Evolutionary conservation across 1,284 basidiomycete species (phyloP).

Genomic region (Cryptococcus depauperatus): DNA sequence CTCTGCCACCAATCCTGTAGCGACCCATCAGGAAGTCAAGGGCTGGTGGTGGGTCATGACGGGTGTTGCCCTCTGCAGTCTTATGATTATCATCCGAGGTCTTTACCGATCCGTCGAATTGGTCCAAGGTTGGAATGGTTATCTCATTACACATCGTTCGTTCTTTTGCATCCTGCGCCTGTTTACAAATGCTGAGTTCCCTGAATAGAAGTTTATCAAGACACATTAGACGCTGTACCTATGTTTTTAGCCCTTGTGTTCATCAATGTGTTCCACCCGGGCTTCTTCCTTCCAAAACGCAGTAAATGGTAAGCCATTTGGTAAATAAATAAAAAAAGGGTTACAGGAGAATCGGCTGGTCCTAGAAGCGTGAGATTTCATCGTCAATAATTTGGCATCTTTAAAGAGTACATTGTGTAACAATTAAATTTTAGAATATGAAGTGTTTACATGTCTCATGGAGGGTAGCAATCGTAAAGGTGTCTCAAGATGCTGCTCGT

Average conservation of each 20-base stretch:
- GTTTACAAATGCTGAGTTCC: neutral
- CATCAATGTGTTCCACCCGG: conserved; percentile 54
- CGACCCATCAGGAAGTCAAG: neutral
- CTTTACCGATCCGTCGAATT: conserved; percentile 11
- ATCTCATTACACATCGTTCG: conserved; percentile 4
- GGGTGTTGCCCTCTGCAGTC: conserved; percentile 2
- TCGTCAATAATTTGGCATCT: too few relatives aligned
- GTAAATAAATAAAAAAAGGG: too few relatives aligned
- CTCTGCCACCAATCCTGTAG: neutral
- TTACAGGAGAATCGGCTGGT: too few relatives aligned
- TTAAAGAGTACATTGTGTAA: too few relatives aligned
- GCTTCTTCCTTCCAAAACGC: conserved; percentile 42
- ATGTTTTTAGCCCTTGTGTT: conserved; percentile 52
- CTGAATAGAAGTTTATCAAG: conserved; percentile 11
- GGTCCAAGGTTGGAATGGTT: conserved; percentile 10
- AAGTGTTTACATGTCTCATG: too few relatives aligned
- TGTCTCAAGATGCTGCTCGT: too few relatives aligned
- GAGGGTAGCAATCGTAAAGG: too few relatives aligned
- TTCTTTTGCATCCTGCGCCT: too few relatives aligned
- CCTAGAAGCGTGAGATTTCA: too few relatives aligned
- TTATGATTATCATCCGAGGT: conserved; percentile 11
- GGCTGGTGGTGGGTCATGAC: conserved; percentile 11
- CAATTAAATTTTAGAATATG: too few relatives aligned
- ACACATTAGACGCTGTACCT: conserved; percentile 56
- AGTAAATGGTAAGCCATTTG: conserved; percentile 3